Evolutionary conservation across 1,139 yeast genomes (phyloP).

Genomic region (Hansenula anomala): DNA sequence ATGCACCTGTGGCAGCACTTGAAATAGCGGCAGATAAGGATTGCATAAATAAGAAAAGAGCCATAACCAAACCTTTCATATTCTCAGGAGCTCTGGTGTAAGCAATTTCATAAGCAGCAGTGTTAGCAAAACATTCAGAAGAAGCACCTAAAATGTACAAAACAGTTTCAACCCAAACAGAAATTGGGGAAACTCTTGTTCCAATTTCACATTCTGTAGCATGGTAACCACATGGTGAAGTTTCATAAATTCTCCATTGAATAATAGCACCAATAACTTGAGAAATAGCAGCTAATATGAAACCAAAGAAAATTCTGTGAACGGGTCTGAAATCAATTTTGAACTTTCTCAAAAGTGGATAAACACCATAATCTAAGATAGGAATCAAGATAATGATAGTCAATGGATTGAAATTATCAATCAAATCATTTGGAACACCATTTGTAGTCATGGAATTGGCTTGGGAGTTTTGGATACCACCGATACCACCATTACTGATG

Average conservation of each 20-base stretch:
- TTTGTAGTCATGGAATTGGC: constrained; percentile 59
- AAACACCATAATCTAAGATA: constrained; percentile 46
- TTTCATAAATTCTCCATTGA: constrained; percentile 62
- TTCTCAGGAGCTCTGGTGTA: constrained; percentile 59
- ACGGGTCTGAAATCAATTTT: constrained; percentile 59
- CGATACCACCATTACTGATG: constrained; percentile 59
- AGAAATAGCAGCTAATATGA: constrained; percentile 59
- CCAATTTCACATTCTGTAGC: constrained; percentile 38
- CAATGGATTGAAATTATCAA: constrained; percentile 60
- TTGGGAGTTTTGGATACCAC: constrained; percentile 53
- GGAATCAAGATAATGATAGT: constrained; percentile 60
- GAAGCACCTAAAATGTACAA: constrained; percentile 51
- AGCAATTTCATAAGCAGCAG: constrained; percentile 63
- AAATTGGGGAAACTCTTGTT: constrained; percentile 36
- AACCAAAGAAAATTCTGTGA: constrained; percentile 69
- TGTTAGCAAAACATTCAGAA: constrained; percentile 61
- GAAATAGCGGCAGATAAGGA: constrained; percentile 54
- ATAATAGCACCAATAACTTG: constrained; percentile 77
- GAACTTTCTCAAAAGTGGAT: constrained; percentile 49
- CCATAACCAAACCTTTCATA: constrained; percentile 61
- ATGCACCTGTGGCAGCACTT: constrained; percentile 48
- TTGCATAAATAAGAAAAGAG: constrained; percentile 52
- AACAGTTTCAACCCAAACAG: constrained; percentile 46
- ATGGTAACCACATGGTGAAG: constrained; percentile 62
- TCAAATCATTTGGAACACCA: constrained; percentile 65